A percentile compares a stretch with the other conserved stretches of the same genome.
phyloP scores from a whole-genome alignment of 768 basidiomycete genomes.

The Floccularia luteovirens region DNA sequence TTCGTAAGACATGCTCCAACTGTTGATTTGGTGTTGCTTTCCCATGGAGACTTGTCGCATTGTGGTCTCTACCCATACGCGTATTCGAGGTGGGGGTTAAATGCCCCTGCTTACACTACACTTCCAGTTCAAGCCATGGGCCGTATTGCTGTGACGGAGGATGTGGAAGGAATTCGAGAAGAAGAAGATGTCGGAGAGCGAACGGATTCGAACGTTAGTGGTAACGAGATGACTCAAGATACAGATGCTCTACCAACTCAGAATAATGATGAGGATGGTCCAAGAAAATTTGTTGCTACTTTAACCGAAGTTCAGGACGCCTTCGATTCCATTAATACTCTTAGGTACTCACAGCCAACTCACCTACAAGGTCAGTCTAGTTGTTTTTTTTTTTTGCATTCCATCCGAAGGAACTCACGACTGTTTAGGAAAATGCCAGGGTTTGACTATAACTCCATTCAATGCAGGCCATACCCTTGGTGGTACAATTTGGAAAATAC shows the following conservation, averaged over 20 bases:
- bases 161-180: constrained; percentile 73
- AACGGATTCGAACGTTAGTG: constrained; percentile 15
- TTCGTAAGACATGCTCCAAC: constrained; percentile 68
- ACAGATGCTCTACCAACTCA: constrained; percentile 16
- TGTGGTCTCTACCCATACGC: constrained; percentile 93
- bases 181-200: constrained; percentile 62
- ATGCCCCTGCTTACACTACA: constrained; percentile 89
- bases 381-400: constrained; percentile 9
- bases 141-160: constrained; percentile 83
- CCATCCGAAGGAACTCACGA: background rate
- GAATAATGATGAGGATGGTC: constrained; percentile 23
- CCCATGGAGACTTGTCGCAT: constrained; percentile 87
- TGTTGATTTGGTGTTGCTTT: constrained; percentile 86
- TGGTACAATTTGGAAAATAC: constrained; percentile 96
- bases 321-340: constrained; percentile 85
- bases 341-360: constrained; percentile 93
- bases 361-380: constrained; percentile 97
- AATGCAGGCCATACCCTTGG: constrained; percentile 93
- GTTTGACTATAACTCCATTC: constrained; percentile 91
- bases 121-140: constrained; percentile 96
- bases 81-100: constrained; percentile 78
- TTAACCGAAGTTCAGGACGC: constrained; percentile 85
- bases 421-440: constrained; percentile 75
- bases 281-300: constrained; percentile 71
- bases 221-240: constrained; percentile 18